Evolutionary conservation across 2,329 filamentous ascomycete genomes (phyloP).

Genomic region (Pestalotiopsis sp.): DNA sequence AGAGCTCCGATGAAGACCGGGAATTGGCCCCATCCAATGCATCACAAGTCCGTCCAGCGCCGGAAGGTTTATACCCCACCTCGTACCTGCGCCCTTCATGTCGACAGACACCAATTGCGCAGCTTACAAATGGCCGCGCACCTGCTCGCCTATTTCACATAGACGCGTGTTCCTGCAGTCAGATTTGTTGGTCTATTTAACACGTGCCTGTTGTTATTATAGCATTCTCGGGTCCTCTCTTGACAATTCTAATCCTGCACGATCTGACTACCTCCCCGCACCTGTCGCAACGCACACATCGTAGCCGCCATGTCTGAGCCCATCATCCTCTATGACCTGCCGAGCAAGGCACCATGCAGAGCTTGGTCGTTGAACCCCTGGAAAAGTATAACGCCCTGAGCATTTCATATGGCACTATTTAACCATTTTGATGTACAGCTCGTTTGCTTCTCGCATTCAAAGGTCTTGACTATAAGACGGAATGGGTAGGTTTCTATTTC

Average conservation of each 20-base stretch:
- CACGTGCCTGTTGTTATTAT: background rate
- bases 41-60: no score
- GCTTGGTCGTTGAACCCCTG: conserved; percentile 71
- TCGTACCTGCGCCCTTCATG: no score
- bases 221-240: background rate
- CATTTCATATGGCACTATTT: background rate
- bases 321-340: conserved; percentile 64
- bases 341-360: conserved; percentile 49
- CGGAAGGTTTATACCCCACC: no score
- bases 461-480: conserved; percentile 64
- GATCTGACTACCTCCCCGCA: background rate
- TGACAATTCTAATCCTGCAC: background rate
- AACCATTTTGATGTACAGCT: conserved; percentile 39
- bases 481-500: conserved; percentile 49
- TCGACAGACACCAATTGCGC: no score
- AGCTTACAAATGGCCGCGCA: no score
- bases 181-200: no score
- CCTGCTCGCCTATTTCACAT: no score
- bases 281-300: background rate
- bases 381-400: conserved; percentile 56
- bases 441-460: conserved; percentile 71
- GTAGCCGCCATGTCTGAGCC: conserved; percentile 22
- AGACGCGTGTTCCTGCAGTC: no score
- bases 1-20: no score
- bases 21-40: no score